These are phyloP conservation scores for Melanomma pulvis-pyrius DNA, from an alignment of 495 filamentous ascomycete genomes.

Conservation along the genomic window DNA sequence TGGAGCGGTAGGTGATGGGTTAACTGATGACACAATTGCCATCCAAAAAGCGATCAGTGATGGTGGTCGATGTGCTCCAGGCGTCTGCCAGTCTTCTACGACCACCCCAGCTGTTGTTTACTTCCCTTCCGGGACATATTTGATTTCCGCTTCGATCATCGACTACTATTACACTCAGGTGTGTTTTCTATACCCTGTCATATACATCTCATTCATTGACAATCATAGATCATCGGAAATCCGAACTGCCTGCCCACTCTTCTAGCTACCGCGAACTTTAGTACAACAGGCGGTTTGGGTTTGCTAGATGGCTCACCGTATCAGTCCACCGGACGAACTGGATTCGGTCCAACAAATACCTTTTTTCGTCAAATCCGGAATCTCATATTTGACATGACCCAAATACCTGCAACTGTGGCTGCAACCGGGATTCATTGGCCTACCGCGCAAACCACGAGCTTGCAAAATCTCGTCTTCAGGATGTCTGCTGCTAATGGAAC, in stretches of 20 bases:
- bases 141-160: conserved; percentile 43
- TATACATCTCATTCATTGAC: not conserved
- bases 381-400: conserved; percentile 72
- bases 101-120: conserved; percentile 58
- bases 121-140: conserved; percentile 60
- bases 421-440: conserved; percentile 79
- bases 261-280: conserved; percentile 66
- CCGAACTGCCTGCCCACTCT: conserved; percentile 64
- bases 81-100: conserved; percentile 48
- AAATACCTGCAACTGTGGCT: conserved; percentile 55
- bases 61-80: conserved; percentile 42
- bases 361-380: conserved; percentile 81
- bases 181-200: not conserved
- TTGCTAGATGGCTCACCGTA: conserved; percentile 58
- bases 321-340: conserved; percentile 26
- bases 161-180: conserved; percentile 47
- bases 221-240: conserved; percentile 49
- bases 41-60: conserved; percentile 52
- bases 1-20: conserved; percentile 54
- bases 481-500: conserved; percentile 72
- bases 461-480: conserved; percentile 76
- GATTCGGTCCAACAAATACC: conserved; percentile 62
- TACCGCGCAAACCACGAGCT: conserved; percentile 68
- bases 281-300: conserved; percentile 54
- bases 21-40: conserved; percentile 54